A percentile compares a stretch with the other conserved stretches of the same genome.
These are phyloP conservation scores for Arctium lappa DNA, from an alignment of 129 eudicot genomes.

Conservation along the genomic window DNA sequence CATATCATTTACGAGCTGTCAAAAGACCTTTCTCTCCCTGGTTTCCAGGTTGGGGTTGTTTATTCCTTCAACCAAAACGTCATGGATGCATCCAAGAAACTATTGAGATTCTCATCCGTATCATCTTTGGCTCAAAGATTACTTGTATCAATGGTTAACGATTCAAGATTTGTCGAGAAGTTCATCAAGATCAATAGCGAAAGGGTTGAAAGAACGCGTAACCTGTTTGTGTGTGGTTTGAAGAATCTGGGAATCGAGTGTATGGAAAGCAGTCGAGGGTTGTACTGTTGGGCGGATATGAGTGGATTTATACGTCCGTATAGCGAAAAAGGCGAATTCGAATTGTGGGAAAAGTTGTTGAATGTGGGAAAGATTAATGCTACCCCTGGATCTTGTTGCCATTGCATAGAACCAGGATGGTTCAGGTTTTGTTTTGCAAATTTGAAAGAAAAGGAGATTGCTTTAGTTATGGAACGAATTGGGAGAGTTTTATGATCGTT, in stretches of 20 bases:
- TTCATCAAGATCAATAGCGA: constrained; percentile 43
- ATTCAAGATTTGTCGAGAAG: constrained; percentile 42
- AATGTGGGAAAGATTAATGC: constrained; percentile 57
- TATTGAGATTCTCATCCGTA: constrained; percentile 62
- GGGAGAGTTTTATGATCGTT: constrained; percentile 35
- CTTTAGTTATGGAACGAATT: constrained; percentile 63
- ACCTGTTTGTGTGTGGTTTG: constrained; percentile 52
- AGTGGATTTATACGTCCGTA: constrained; percentile 76
- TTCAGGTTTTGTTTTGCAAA: constrained; percentile 68
- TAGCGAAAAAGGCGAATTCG: constrained; percentile 90
- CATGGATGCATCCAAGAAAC: constrained; percentile 58
- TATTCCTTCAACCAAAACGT: constrained; percentile 57
- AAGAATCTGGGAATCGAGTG: constrained; percentile 67
- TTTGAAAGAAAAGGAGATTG: constrained; percentile 56
- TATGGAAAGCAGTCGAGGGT: constrained; percentile 54
- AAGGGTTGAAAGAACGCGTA: constrained; percentile 39
- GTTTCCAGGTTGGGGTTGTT: constrained; percentile 56
- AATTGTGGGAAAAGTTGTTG: constrained; percentile 79
- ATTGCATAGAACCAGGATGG: constrained; percentile 97
- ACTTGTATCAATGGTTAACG: constrained; percentile 63
- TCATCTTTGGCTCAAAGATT: constrained; percentile 61
- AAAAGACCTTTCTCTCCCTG: constrained; percentile 59
- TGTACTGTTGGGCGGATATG: constrained; percentile 91
- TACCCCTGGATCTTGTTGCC: constrained; percentile 86
- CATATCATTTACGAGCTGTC: constrained; percentile 69